These are phyloP conservation scores for Talaromyces borbonicus DNA, from an alignment of 495 filamentous ascomycete genomes.

Conservation along the genomic window DNA sequence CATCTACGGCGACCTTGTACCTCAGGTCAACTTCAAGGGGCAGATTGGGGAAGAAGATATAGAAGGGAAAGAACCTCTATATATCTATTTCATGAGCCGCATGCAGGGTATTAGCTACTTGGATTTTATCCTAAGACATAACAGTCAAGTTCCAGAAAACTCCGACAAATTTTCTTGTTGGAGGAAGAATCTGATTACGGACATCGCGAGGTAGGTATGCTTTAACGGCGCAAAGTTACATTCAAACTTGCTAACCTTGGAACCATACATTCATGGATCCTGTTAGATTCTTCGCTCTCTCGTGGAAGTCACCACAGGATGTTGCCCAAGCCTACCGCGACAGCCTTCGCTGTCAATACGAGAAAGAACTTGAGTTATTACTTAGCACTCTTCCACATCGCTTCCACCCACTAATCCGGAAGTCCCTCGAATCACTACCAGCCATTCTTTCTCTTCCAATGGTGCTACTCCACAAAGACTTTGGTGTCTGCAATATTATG, in stretches of 20 bases:
- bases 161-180: constrained; percentile 21
- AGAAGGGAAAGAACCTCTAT: constrained; percentile 25
- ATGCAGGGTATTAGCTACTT: constrained; percentile 26
- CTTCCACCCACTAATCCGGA: constrained; percentile 26
- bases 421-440: constrained; percentile 18
- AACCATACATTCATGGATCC: neutral
- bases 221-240: neutral
- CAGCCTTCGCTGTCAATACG: constrained; percentile 14
- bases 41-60: constrained; percentile 22
- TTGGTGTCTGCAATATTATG: constrained; percentile 29
- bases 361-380: constrained; percentile 20
- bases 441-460: constrained; percentile 29
- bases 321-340: constrained; percentile 17
- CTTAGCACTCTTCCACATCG: constrained; percentile 20
- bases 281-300: constrained; percentile 25
- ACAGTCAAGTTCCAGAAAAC: constrained; percentile 17
- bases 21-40: constrained; percentile 23
- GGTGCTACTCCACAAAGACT: constrained; percentile 29
- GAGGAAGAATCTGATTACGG: constrained; percentile 21
- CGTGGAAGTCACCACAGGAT: constrained; percentile 22
- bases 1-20: constrained; percentile 23
- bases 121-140: constrained; percentile 24
- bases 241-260: neutral
- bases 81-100: constrained; percentile 28
- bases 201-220: constrained; percentile 19